phyloP scores from a whole-genome alignment of 2,329 filamentous ascomycete species.

The Trichoderma afroharzianum region DNA sequence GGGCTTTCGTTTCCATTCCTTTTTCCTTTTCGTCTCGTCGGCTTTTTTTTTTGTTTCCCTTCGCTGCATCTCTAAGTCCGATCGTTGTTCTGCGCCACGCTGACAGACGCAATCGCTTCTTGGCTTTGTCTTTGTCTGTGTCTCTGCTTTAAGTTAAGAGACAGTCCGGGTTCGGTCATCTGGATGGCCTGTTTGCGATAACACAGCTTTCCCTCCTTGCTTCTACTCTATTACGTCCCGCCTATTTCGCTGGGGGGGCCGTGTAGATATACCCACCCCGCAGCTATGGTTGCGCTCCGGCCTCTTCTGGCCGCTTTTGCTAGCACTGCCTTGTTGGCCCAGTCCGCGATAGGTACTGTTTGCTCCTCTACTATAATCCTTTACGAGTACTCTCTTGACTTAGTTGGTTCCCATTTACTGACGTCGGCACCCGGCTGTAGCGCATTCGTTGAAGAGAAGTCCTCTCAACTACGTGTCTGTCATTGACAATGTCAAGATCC shows the following conservation, averaged over 20 bases:
- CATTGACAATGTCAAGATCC: constrained; percentile 71
- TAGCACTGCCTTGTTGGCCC: constrained; percentile 24
- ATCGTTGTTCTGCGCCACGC: background rate
- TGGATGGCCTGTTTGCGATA: constrained; percentile 11
- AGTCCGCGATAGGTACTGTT: constrained; percentile 24
- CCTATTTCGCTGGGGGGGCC: background rate
- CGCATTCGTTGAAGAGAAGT: constrained; percentile 70
- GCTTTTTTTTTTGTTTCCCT: background rate
- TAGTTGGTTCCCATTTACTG: constrained; percentile 24
- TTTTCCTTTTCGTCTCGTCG: background rate
- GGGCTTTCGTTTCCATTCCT: background rate
- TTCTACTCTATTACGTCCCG: constrained; percentile 11
- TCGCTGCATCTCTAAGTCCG: background rate
- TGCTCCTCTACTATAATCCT: background rate
- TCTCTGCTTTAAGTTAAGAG: background rate
- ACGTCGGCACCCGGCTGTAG: constrained; percentile 35
- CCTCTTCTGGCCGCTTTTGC: constrained; percentile 25
- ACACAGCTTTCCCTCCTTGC: background rate
- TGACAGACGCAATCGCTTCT: constrained; percentile 3
- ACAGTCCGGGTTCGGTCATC: background rate
- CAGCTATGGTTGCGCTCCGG: constrained; percentile 27
- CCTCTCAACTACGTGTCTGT: constrained; percentile 71
- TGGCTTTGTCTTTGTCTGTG: background rate
- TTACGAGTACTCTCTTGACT: background rate
- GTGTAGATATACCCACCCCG: constrained; percentile 1